Evolutionary conservation across 768 basidiomycete genomes (phyloP), one percentile per base, ranked within the genome.

Genomic region (Leccinum disarticulatum): DNA sequence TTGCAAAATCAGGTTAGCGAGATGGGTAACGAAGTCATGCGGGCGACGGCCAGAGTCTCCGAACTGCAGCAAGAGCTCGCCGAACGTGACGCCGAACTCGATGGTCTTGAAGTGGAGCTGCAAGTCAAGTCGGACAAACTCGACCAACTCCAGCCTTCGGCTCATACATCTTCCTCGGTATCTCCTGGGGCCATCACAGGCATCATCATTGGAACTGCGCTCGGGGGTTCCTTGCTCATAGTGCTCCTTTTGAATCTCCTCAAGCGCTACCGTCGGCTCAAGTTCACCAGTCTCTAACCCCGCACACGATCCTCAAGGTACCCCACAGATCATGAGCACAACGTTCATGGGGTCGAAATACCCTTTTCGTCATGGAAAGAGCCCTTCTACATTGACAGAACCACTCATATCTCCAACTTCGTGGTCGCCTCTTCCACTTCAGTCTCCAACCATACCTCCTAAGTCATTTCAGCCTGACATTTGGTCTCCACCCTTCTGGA

Each of bases 1-100:
- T 64, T 81, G 31, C 73, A 77, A 27, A 61, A 61, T 22, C 76
- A 74, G 56, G 61, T 70, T 28, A 70, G 62, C 62, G 68, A 73
- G 56, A 70, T 75, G 66, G 63, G 65, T 11, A 55, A 61, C 27
- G 72, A 73, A 55, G 59, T 73, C 22, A 73, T 74, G 65, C 69
- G 38, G 6, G 66, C 69, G 19, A 71, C 64, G n/a, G 71, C 72
- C 19, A 66, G 73, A 58, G 73, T 79, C 47, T 68, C 70, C 38
- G 75, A 70, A 54, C 72, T 86, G 31, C 82, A 84, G 63, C 72
- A 77, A 22, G 82, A 82, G 31, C 69, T 83, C 9, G 73, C 69
- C 48, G 70, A 72, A 9, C 77, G 80, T n/a, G 79, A 79, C 47
- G 52, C 56, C 1, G 57, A 61, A 14, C 41, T 68, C 13, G 64